Evolutionary conservation across 164 flowering plant genomes (phyloP), one percentile per base, ranked within the genome.

Genomic region (Annona cherimola): DNA sequence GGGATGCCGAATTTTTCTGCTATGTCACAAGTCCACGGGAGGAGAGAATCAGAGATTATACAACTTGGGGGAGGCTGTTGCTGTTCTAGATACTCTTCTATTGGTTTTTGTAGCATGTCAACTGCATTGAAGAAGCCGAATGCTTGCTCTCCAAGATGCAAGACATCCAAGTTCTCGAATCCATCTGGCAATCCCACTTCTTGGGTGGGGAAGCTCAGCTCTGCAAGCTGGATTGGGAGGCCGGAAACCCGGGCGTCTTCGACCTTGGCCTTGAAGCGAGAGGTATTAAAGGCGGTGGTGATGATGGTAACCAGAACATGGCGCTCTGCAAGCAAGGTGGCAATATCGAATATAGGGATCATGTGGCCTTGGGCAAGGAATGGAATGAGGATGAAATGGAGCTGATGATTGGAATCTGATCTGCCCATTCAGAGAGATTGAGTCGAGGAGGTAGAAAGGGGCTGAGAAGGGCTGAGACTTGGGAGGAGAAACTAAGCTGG

Each of bases 281-380:
- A 45, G 2, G 83, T 80, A 57, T 85, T 86, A 4, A 69, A 55
- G 5, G 89, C 90, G 0, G 93, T 89, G 16, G 90, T 80, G 74
- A 90, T 59, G 11, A 90, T 55, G 60, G 86, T 85, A 62, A 86
- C 73, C 1, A 43, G 67, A 3, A 76, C 73, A 2, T 86, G 82
- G 0, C 62, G 84, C 11, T 72, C 72, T 0, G 89, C 84, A 4
- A 90, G 55, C 6, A 86, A 3, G 61, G 68, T 78, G 8, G 87
- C 93, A 6, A 90, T 83, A 80, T 90, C 96, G 1, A 82, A 68
- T 86, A 89, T 75, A 44, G 83, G 79, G 69, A 77, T 77, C 76
- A 75, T 75, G 69, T 71, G 77, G 68, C 79, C 79, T 54, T 63
- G 79, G n/a, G 79, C 75, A 77, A 79, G 67, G 5, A 75, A 45